Evolutionary conservation across 2,329 filamentous ascomycete genomes (phyloP).

Genomic region (Calonectria naviculata): DNA sequence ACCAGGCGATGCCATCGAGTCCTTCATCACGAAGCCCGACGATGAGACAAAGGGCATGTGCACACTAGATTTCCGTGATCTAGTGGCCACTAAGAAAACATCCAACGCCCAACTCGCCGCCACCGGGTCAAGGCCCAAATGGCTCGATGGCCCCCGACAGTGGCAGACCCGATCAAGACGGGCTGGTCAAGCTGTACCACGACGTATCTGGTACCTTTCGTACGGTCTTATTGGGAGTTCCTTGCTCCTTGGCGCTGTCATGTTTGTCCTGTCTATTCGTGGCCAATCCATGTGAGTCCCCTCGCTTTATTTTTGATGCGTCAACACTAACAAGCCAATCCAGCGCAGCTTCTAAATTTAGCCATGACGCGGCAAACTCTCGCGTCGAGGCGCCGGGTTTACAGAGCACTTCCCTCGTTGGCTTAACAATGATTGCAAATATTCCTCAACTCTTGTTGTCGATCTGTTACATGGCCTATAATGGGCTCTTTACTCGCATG

Average conservation of each 20-base stretch:
- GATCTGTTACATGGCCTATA: constrained; percentile 27
- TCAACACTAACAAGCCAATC: background rate
- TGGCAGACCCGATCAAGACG: constrained; percentile 7
- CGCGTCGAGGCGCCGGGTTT: background rate
- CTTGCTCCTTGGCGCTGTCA: constrained; percentile 4
- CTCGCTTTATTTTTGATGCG: too few species aligned
- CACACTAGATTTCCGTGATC: constrained; percentile 9
- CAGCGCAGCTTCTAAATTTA: constrained; percentile 9
- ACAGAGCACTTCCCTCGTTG: background rate
- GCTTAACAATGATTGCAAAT: constrained; percentile 26
- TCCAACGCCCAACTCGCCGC: background rate
- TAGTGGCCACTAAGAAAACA: background rate
- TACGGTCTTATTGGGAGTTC: constrained; percentile 24
- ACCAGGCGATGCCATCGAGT: constrained; percentile 30
- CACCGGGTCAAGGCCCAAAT: background rate
- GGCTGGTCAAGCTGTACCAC: constrained; percentile 23
- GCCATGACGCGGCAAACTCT: constrained; percentile 17
- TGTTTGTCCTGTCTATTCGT: constrained; percentile 12
- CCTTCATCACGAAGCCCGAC: constrained; percentile 24
- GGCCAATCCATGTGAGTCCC: constrained; percentile 19
- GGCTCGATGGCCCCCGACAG: constrained; percentile 16
- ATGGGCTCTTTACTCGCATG: constrained; percentile 32
- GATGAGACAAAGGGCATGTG: constrained; percentile 31
- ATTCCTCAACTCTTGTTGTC: constrained; percentile 27
- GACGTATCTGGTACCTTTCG: constrained; percentile 23